A percentile compares a stretch with the other conserved stretches of the same genome.
These are phyloP conservation scores for Psilocybe azurescens DNA, from an alignment of 768 basidiomycete genomes.

Conservation along the genomic window DNA sequence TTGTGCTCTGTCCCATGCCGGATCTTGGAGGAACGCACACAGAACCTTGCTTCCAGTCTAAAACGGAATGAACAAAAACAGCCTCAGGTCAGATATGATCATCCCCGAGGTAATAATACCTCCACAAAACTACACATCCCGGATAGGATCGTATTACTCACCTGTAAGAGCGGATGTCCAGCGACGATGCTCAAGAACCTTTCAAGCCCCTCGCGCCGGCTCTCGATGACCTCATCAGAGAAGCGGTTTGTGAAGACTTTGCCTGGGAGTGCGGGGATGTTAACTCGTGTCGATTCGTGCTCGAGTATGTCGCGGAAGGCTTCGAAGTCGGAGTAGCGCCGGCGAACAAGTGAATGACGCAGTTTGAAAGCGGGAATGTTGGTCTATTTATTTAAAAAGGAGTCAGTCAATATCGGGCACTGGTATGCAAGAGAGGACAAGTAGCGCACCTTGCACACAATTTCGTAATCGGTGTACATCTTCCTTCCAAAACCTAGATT, in stretches of 20 bases:
- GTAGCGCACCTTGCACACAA: constrained; percentile 86
- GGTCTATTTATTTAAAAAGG: constrained; percentile 56
- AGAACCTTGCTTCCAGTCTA: constrained; percentile 98
- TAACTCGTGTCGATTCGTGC: constrained; percentile 95
- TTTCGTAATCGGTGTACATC: constrained; percentile 99
- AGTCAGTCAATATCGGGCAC: background rate
- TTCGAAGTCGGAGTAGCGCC: constrained; percentile 93
- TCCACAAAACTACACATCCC: too few relatives aligned
- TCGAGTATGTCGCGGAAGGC: constrained; percentile 98
- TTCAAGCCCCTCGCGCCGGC: constrained; percentile 90
- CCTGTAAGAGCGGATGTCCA: constrained; percentile 96
- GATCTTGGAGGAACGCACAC: constrained; percentile 94
- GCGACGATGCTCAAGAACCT: constrained; percentile 96
- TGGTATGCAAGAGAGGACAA: background rate
- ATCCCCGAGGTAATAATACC: too few relatives aligned
- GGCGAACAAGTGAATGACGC: constrained; percentile 86
- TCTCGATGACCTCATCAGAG: constrained; percentile 96
- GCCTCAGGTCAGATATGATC: too few relatives aligned
- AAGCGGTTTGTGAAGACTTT: constrained; percentile 99
- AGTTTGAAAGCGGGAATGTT: constrained; percentile 99
- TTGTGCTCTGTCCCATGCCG: constrained; percentile 85
- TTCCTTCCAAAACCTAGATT: constrained; percentile 88
- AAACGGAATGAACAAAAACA: background rate
- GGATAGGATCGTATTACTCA: constrained; percentile 36
- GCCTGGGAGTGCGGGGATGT: constrained; percentile 96